Conservation (phyloP, 108 stramenopile genomes). For the Cafeteria roenbergensis region DNA sequence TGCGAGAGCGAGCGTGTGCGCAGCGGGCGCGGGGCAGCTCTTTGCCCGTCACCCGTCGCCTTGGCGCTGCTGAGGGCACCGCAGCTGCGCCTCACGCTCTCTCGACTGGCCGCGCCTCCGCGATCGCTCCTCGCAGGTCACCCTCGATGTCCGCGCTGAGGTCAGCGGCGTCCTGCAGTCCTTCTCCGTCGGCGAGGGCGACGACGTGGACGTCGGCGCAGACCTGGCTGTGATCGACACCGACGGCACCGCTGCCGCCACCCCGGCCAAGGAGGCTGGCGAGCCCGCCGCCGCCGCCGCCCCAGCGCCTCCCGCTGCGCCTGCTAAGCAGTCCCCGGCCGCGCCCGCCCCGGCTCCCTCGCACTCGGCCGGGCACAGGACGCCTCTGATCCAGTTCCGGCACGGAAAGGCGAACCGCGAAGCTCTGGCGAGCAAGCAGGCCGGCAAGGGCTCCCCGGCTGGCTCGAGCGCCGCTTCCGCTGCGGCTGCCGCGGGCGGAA, state of each 20-base stretch:
- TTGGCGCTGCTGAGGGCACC: neutral
- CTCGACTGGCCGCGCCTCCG: neutral
- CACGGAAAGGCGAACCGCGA: conserved; percentile 12
- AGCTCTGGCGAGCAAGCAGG: too few species aligned
- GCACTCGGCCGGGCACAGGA: neutral
- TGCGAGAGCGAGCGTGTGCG: too few species aligned
- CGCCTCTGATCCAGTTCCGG: conserved; percentile 7
- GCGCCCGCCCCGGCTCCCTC: neutral
- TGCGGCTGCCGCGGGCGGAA: too few species aligned
- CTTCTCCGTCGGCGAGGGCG: neutral
- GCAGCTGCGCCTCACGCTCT: neutral
- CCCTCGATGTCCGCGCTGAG: neutral
- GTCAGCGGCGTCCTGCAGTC: neutral
- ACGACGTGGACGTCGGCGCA: neutral
- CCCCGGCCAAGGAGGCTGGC: neutral
- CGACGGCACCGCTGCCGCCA: neutral
- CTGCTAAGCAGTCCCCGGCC: neutral
- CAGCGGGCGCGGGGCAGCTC: too few species aligned
- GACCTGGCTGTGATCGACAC: neutral
- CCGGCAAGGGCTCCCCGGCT: too few species aligned
- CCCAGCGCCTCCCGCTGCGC: neutral
- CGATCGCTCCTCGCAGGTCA: neutral
- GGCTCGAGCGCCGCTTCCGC: too few species aligned
- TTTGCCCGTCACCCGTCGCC: neutral
- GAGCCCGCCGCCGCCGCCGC: neutral